Percentiles rank a stretch among this genome's conserved stretches.
Conservation (phyloP, 257 asterid genomes). For the Eustoma russellianum region DNA sequence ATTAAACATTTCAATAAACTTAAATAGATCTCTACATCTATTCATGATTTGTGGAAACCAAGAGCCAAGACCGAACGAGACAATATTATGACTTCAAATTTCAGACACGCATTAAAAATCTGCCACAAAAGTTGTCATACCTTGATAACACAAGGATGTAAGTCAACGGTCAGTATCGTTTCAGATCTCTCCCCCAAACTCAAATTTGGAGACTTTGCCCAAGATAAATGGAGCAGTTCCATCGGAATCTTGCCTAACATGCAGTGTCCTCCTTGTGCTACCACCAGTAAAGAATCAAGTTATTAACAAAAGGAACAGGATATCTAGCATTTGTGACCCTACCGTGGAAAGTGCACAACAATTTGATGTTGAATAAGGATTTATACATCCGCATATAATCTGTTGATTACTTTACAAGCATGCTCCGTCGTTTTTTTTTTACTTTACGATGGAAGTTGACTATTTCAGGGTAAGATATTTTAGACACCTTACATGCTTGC, state of each 20-base stretch:
- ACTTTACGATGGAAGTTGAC: no score
- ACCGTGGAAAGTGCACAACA: no score
- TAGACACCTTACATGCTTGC: no score
- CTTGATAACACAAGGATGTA: constrained; percentile 75
- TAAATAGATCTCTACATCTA: background rate
- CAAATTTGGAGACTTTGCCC: constrained; percentile 75
- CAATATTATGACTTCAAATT: no score
- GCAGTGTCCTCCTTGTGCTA: constrained; percentile 72
- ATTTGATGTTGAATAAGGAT: no score
- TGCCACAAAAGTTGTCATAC: constrained; percentile 22
- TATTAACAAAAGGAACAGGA: background rate
- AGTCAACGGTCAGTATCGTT: constrained; percentile 73
- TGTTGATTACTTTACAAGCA: no score
- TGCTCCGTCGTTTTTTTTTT: no score
- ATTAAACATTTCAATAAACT: background rate
- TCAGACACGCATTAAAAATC: no score
- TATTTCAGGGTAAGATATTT: no score
- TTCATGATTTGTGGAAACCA: background rate
- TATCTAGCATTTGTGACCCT: no score
- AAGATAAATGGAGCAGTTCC: constrained; percentile 67
- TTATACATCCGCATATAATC: no score
- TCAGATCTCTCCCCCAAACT: constrained; percentile 74
- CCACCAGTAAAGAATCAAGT: constrained; percentile 16
- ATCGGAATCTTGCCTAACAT: constrained; percentile 78
- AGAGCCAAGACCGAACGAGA: background rate